Conservation (phyloP, 2,329 filamentous ascomycete genomes). For the Lecanicillium sp. region DNA sequence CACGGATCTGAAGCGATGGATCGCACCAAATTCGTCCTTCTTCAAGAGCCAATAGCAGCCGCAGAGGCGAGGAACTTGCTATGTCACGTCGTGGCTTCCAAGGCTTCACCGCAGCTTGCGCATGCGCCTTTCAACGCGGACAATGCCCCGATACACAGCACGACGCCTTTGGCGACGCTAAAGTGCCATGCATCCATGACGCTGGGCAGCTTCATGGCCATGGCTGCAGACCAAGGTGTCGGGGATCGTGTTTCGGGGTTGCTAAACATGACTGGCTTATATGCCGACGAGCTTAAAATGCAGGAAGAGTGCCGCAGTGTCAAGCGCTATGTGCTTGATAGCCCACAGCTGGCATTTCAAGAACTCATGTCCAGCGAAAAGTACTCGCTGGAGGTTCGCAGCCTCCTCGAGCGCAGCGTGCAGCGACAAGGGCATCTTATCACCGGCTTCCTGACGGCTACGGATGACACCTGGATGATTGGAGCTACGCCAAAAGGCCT, state of each 20-base stretch:
- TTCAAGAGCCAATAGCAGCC: slow-evolving; percentile 5
- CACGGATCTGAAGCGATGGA: neutral
- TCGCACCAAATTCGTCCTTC: slow-evolving; percentile 6
- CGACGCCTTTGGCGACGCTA: neutral
- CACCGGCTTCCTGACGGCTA: slow-evolving; percentile 6
- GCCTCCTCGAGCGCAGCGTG: slow-evolving; percentile 1
- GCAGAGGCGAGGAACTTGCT: slow-evolving; percentile 3
- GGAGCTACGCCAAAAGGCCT: slow-evolving; percentile 2
- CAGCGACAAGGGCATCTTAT: slow-evolving; percentile 6
- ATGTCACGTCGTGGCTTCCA: slow-evolving; percentile 8
- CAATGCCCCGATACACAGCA: neutral
- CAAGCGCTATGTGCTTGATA: slow-evolving; percentile 3
- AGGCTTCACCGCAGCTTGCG: slow-evolving; percentile 2
- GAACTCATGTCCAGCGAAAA: slow-evolving; percentile 2
- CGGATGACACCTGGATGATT: slow-evolving; percentile 4
- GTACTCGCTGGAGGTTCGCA: slow-evolving; percentile 3
- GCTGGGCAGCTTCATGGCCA: slow-evolving; percentile 3
- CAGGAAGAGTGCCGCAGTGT: slow-evolving; percentile 5
- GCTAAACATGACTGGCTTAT: neutral
- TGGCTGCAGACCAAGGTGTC: slow-evolving; percentile 4
- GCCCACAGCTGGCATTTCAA: slow-evolving; percentile 1
- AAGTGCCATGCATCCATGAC: slow-evolving; percentile 4
- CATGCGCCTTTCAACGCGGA: slow-evolving; percentile 1
- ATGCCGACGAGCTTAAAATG: slow-evolving; percentile 1
- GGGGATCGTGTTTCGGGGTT: slow-evolving; percentile 1